Percentiles rank a stretch among this genome's conserved stretches.
Conservation (phyloP, 257 asterid species). For the Forsythia viridissima region DNA sequence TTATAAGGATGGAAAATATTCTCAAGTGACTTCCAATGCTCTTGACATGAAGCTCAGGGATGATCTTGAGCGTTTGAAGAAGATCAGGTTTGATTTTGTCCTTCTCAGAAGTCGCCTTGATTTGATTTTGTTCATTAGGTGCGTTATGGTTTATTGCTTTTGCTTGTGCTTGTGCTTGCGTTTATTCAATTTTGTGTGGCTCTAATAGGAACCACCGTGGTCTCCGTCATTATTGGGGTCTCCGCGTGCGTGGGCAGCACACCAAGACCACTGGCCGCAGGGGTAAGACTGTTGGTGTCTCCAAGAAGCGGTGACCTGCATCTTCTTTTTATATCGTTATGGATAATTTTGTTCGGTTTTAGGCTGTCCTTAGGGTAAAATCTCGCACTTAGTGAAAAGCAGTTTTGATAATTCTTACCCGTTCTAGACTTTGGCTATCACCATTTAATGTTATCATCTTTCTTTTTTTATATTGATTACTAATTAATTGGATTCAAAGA, state of each 20-base stretch:
- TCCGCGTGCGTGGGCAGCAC: slow-evolving; percentile 28
- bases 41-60: slow-evolving; percentile 67
- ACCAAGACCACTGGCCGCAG: slow-evolving; percentile 28
- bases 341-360: not conserved
- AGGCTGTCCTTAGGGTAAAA: not conserved
- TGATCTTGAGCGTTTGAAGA: slow-evolving; percentile 63
- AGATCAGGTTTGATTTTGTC: slow-evolving; percentile 41
- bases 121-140: not conserved
- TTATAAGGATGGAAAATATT: slow-evolving; percentile 55
- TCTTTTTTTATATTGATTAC: no score
- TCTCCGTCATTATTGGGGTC: slow-evolving; percentile 26
- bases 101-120: not conserved
- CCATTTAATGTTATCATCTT: no score
- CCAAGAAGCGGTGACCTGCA: slow-evolving; percentile 16
- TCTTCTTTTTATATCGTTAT: not conserved
- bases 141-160: not conserved
- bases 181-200: not conserved
- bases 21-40: slow-evolving; percentile 59
- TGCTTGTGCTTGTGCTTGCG: not conserved
- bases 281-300: slow-evolving; percentile 30
- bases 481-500: no score
- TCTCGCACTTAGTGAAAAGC: not conserved
- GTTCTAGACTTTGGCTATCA: no score
- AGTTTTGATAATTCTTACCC: not conserved
- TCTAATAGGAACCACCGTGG: slow-evolving; percentile 18